Evolutionary conservation across 2,329 filamentous ascomycete genomes (phyloP), one percentile per base, ranked within the genome.

Genomic region (Trichoderma koningii): DNA sequence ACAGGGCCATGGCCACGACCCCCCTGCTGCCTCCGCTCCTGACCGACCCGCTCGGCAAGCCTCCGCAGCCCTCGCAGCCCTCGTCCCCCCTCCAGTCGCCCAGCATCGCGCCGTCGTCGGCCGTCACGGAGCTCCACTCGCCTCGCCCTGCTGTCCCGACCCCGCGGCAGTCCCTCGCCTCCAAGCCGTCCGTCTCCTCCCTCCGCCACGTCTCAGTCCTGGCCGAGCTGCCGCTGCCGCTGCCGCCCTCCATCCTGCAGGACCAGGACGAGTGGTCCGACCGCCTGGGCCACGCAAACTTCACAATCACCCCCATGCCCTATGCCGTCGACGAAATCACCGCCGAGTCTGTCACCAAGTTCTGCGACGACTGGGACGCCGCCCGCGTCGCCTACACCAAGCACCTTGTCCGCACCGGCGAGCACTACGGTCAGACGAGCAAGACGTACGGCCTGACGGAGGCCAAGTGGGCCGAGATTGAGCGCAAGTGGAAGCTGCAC

Each of bases 271-370:
- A 89, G 69, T 97, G 94, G 94, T 89, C 91, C 1, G 86, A 89
- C 72, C 87, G 87, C 64, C 85, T 98, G 15, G 94, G 94, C 30
- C 93, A 98, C 74, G 93, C 93, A 69, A 97, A 98, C 79, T 97
- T 96, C 75, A 93, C 86, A 71, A 96, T 98, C 70, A 80, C 86
- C 23, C 93, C 93, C 0, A 86, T 89, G 74, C 94, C 93, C 0
- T 97, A 97, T 73, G 77, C 85, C 9, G 89, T 92, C 0, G 83
- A 87, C 17, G 73, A 74, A 3, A 85, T 86, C 68, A 87, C 89
- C 69, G 73, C 88, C 10, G 82, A 85, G 5, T 75, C 80, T 1
- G 76, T 86, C 28, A 84, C 84, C 41, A 84, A 87, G 72, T 82
- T 97, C 57, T 87, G 90, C 59, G 82, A 85, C 7, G 90, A 96